A percentile compares a stretch with the other conserved stretches of the same genome.
phyloP scores from a whole-genome alignment of 2,329 filamentous ascomycete genomes.

The Paecilomyces sp. region DNA sequence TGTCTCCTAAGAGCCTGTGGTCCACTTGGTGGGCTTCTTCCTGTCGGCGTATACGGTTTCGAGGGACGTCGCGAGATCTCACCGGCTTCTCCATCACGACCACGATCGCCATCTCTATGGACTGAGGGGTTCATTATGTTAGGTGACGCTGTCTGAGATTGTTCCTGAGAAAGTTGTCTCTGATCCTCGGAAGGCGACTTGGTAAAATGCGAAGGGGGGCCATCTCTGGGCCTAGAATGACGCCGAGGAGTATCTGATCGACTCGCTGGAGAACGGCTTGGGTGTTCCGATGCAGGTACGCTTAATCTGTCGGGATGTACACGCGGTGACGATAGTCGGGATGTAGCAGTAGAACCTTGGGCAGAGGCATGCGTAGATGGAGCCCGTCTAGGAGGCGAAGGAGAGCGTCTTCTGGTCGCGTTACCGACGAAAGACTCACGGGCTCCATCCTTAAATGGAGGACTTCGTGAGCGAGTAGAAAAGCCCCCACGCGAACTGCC shows the following conservation, averaged over 20 bases:
- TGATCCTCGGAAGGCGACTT: slow-evolving; percentile 2
- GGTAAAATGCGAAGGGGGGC: slow-evolving; percentile 6
- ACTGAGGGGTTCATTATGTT: slow-evolving; percentile 10
- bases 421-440: slow-evolving; percentile 42
- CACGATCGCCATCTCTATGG: neutral
- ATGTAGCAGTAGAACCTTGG: slow-evolving; percentile 49
- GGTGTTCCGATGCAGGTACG: slow-evolving; percentile 20
- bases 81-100: neutral
- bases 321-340: slow-evolving; percentile 55
- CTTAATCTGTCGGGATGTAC: slow-evolving; percentile 48
- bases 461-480: slow-evolving; percentile 46
- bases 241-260: slow-evolving; percentile 16
- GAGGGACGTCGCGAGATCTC: slow-evolving; percentile 10
- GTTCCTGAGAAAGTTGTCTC: slow-evolving; percentile 7
- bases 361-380: slow-evolving; percentile 45
- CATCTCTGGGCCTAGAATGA: slow-evolving; percentile 11
- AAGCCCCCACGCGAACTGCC: slow-evolving; percentile 29
- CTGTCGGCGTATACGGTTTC: slow-evolving; percentile 6
- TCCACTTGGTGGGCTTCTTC: slow-evolving; percentile 8
- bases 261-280: slow-evolving; percentile 18
- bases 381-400: slow-evolving; percentile 36
- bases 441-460: slow-evolving; percentile 44
- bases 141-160: slow-evolving; percentile 8
- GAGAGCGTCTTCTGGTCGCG: slow-evolving; percentile 48
- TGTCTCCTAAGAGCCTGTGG: neutral